Evolutionary conservation across 2,329 filamentous ascomycete genomes (phyloP).

Genomic region (Calonectria ilicicola): DNA sequence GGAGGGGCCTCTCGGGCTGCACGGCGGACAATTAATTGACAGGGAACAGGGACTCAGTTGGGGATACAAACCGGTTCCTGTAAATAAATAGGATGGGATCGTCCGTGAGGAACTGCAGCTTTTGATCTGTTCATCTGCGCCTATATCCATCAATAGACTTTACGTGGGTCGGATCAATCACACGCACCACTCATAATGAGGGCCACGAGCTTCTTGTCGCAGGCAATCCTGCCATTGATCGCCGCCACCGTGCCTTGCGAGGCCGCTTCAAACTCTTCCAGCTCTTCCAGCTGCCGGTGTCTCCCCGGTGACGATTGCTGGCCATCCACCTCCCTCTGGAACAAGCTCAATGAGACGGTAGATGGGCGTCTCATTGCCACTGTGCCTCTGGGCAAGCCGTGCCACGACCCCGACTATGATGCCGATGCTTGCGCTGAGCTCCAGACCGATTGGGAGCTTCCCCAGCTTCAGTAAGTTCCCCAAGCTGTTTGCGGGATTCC

Average conservation of each 20-base stretch:
- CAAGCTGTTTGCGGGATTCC: neutral
- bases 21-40: neutral
- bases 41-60: neutral
- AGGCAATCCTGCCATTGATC: conserved; percentile 30
- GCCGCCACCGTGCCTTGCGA: conserved; percentile 14
- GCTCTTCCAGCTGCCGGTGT: conserved; percentile 54
- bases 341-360: conserved; percentile 61
- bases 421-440: conserved; percentile 56
- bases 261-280: conserved; percentile 1
- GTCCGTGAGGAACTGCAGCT: neutral
- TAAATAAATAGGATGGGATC: conserved; percentile 5
- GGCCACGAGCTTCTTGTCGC: conserved; percentile 17
- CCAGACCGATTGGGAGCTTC: conserved; percentile 55
- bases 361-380: conserved; percentile 63
- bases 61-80: neutral
- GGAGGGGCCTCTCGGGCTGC: neutral
- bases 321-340: conserved; percentile 61
- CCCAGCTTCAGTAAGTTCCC: conserved; percentile 57
- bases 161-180: neutral
- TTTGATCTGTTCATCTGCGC: neutral
- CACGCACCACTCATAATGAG: conserved; percentile 27
- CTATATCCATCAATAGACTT: neutral
- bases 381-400: conserved; percentile 61
- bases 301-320: conserved; percentile 65
- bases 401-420: conserved; percentile 63